Base-by-base conservation (phyloP, 257 asterid species). In the Fraxinus americana region DNA sequence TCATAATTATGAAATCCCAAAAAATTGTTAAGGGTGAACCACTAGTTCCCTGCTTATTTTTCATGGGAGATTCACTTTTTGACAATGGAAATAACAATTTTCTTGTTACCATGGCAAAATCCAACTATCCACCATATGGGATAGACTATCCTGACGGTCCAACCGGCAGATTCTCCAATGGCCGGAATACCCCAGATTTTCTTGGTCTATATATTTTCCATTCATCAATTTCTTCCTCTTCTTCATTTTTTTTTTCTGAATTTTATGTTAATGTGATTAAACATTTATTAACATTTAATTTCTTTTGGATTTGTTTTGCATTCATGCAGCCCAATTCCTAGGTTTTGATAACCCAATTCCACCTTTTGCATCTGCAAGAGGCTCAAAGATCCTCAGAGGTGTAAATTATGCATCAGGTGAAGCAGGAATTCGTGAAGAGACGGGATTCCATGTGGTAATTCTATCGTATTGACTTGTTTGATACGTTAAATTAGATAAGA, bases 401-500 rank as follows among this genome's bases (percentile, higher is more conserved):
- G 80, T 91, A 10, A 91, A 91, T 72, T 90, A 93, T 79, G 97
- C 90, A 8, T 93, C 97, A 0, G 97, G 92, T 4, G 85, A 45
- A 12, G 85, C 89, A 4, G 96, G 98, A 78, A 90, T 92, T 50
- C 95, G 81, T 8, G 85, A 84, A 0, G 79, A 38, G 3, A 67
- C 91, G 0, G 93, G 96, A 29, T 2, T 7, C 0, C 9, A 0
- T 19, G 23, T 16, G n/a, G 63, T 52, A 36, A 36, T 36, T 36
- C 39, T 36, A 1, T 36, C 6, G 39, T 35, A 2, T 36, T 36
- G 2, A 6, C 39, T 6, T 9, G 9, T 36, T 36, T 36, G 39
- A 36, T 7, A 0, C 0, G 9, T 6, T 6, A 36, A 6, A 36
- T 6, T 36, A 36, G 39, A 36, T 36, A 1, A 36, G 9, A 35